Evolutionary conservation across 169 alveolate genomes (phyloP).

Genomic region (Cryptosporidium sp.): DNA sequence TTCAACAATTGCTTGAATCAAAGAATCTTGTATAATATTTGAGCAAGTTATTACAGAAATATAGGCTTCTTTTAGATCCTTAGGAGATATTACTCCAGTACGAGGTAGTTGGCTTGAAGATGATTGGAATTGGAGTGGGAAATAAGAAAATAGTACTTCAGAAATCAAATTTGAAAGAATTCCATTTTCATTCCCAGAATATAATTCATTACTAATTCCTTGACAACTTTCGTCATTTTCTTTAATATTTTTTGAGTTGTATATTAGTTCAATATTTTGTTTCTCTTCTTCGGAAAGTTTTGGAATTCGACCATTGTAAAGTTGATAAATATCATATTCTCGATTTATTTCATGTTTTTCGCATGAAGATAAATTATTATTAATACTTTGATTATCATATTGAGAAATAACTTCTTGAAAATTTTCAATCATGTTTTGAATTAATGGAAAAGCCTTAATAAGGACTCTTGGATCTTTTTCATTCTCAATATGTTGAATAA

Average conservation of each 20-base stretch:
- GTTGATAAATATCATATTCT: conserved; percentile 28
- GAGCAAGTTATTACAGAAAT: conserved; percentile 49
- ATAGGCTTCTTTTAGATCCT: conserved; percentile 28
- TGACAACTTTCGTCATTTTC: not conserved
- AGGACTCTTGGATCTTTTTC: conserved; percentile 71
- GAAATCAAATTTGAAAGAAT: conserved; percentile 50
- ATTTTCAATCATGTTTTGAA: conserved; percentile 7
- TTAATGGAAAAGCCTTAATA: conserved; percentile 50
- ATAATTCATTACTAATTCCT: not conserved
- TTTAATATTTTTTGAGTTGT: not conserved
- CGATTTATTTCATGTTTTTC: not conserved
- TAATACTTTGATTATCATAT: conserved; percentile 15
- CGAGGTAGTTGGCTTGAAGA: conserved; percentile 2
- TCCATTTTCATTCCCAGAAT: not conserved
- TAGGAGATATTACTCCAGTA: conserved; percentile 14
- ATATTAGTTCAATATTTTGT: not conserved
- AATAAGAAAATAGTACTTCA: conserved; percentile 43
- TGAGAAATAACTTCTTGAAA: conserved; percentile 16
- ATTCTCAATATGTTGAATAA: conserved; percentile 57
- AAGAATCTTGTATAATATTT: conserved; percentile 32
- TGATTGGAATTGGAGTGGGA: conserved; percentile 64
- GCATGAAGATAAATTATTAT: not conserved
- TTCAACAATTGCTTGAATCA: conserved; percentile 54
- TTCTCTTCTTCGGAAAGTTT: conserved; percentile 10
- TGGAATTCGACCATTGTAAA: conserved; percentile 47